Evolutionary conservation across 306 rosid genomes (phyloP).

Genomic region (Rosa multiflora): DNA sequence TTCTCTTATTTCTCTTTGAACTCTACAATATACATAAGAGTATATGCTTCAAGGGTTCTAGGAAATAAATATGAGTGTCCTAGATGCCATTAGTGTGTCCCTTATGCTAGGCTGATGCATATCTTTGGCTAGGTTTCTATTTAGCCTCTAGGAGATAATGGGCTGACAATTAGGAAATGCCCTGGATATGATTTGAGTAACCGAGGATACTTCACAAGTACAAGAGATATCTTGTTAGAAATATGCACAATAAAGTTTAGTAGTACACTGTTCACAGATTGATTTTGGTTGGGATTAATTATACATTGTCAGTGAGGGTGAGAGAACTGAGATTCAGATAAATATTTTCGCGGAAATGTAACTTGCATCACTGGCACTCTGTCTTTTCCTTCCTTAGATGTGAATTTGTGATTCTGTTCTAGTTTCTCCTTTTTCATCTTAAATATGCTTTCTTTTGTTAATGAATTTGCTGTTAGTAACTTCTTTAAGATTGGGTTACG

Average conservation of each 20-base stretch:
- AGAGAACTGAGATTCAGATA: neutral
- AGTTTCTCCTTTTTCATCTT: neutral
- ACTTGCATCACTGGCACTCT: neutral
- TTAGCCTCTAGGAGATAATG: neutral
- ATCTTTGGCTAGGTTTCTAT: neutral
- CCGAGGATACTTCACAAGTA: neutral
- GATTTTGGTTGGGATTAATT: neutral
- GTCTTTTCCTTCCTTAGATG: neutral
- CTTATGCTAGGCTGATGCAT: neutral
- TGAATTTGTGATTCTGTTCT: neutral
- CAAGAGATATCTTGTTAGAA: neutral
- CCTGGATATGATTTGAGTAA: neutral
- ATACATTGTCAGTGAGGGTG: neutral
- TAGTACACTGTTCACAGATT: neutral
- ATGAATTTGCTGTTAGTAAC: neutral
- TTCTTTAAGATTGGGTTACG: neutral
- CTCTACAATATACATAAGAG: conserved; percentile 11
- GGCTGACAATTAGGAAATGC: neutral
- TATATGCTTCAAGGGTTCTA: neutral
- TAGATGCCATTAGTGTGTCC: conserved; percentile 1
- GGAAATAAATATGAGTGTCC: neutral
- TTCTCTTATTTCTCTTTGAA: neutral
- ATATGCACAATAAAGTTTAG: neutral
- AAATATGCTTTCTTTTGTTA: neutral
- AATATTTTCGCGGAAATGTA: neutral